These are phyloP conservation scores for Kwoniella heveanensis DNA, from an alignment of 768 basidiomycete genomes.

Conservation along the genomic window DNA sequence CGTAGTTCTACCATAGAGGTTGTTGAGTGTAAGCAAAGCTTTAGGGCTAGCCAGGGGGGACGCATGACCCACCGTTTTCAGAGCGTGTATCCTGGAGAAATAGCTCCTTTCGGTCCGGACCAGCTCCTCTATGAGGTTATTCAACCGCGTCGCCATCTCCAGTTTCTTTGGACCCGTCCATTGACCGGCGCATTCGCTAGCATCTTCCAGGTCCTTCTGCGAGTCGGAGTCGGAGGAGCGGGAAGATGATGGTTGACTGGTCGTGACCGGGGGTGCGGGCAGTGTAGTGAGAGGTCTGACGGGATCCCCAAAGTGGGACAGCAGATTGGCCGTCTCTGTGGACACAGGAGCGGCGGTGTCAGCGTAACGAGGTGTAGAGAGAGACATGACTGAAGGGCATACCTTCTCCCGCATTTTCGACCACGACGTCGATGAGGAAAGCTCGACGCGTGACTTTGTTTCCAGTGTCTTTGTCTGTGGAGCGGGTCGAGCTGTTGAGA, in stretches of 20 bases:
- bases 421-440: conserved; percentile 86
- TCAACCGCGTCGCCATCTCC: conserved; percentile 56
- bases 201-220: conserved; percentile 22
- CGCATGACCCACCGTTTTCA: conserved; percentile 67
- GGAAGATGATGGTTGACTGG: conserved; percentile 27
- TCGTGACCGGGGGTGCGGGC: conserved; percentile 22
- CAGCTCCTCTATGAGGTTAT: conserved; percentile 79
- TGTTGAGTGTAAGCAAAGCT: too few species aligned
- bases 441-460: conserved; percentile 70
- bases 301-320: conserved; percentile 44
- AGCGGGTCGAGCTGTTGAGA: conserved; percentile 47
- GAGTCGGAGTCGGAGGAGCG: background rate
- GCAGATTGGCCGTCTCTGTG: conserved; percentile 50
- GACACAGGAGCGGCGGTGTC: background rate
- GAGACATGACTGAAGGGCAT: too few species aligned
- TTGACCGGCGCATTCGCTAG: background rate
- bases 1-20: too few species aligned
- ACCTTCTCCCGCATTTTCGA: conserved; percentile 71
- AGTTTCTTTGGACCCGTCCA: conserved; percentile 54
- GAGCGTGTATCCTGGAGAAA: conserved; percentile 74
- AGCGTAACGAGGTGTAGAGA: too few species aligned
- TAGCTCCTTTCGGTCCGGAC: conserved; percentile 87
- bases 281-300: conserved; percentile 33
- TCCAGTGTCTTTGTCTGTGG: conserved; percentile 44
- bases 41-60: too few species aligned